Conservation (phyloP, 2,329 filamentous ascomycete species). For the Ophiostoma populinum region DNA sequence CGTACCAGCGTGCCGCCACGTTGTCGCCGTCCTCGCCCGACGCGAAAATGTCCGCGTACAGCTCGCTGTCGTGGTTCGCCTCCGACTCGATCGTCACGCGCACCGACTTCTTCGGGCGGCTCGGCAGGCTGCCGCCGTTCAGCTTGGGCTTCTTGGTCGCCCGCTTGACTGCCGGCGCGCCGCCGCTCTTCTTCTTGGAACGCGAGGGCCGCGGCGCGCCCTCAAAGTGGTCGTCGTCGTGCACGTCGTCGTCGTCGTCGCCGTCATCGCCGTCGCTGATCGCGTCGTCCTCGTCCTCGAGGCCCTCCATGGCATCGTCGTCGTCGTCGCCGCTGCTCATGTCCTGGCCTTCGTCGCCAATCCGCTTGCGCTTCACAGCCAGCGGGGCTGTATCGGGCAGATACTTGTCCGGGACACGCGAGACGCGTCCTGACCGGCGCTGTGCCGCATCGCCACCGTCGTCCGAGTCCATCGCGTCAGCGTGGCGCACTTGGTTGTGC, state of each 20-base stretch:
- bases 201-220: slow-evolving; percentile 20
- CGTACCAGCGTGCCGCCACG: slow-evolving; percentile 43
- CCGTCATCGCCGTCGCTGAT: slow-evolving; percentile 19
- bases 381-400: slow-evolving; percentile 31
- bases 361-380: slow-evolving; percentile 40
- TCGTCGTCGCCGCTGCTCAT: slow-evolving; percentile 30
- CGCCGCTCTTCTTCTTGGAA: slow-evolving; percentile 4
- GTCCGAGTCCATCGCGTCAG: slow-evolving; percentile 6
- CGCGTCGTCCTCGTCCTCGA: slow-evolving; percentile 8
- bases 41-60: slow-evolving; percentile 45
- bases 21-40: slow-evolving; percentile 38
- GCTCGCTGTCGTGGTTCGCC: slow-evolving; percentile 32
- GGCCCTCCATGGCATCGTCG: slow-evolving; percentile 23
- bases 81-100: slow-evolving; percentile 34
- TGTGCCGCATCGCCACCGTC: slow-evolving; percentile 18
- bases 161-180: slow-evolving; percentile 32
- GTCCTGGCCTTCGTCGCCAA: slow-evolving; percentile 13
- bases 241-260: slow-evolving; percentile 17
- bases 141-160: slow-evolving; percentile 45
- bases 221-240: slow-evolving; percentile 22
- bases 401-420: slow-evolving; percentile 42
- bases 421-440: slow-evolving; percentile 54
- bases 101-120: slow-evolving; percentile 37
- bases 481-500: not conserved
- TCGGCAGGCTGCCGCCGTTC: slow-evolving; percentile 37